Evolutionary conservation across 2,329 filamentous ascomycete genomes (phyloP).

Genomic region (Claviceps capensis): DNA sequence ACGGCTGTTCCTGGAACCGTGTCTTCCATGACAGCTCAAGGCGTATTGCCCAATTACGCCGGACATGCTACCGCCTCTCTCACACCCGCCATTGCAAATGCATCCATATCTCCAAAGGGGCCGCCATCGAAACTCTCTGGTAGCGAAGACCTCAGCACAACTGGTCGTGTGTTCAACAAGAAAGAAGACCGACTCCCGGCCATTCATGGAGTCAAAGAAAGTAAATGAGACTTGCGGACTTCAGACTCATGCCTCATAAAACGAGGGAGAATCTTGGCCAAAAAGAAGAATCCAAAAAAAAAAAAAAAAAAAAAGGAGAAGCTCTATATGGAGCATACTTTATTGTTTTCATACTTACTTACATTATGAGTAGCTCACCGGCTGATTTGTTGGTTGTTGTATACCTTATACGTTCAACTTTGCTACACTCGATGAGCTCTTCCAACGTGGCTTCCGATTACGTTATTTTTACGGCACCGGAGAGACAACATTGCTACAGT

Average conservation of each 20-base stretch:
- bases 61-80: conserved; percentile 39
- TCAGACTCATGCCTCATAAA: background rate
- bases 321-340: conserved; percentile 16
- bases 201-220: conserved; percentile 8
- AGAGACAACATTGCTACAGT: conserved; percentile 1
- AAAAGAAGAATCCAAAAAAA: conserved; percentile 5
- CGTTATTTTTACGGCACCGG: conserved; percentile 1
- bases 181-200: conserved; percentile 32
- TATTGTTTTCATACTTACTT: conserved; percentile 20
- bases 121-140: conserved; percentile 15
- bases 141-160: conserved; percentile 9
- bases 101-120: conserved; percentile 18
- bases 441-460: background rate
- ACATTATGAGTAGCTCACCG: conserved; percentile 16
- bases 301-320: conserved; percentile 8
- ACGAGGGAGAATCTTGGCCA: background rate
- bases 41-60: conserved; percentile 38
- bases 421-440: conserved; percentile 9
- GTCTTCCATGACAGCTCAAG: conserved; percentile 39
- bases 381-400: conserved; percentile 8
- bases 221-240: conserved; percentile 1
- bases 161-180: conserved; percentile 17
- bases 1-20: conserved; percentile 32
- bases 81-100: conserved; percentile 28
- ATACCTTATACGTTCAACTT: conserved; percentile 11